A percentile compares a stretch with the other conserved stretches of the same genome.
phyloP scores from a whole-genome alignment of 2,329 filamentous ascomycete genomes.

The Alternaria metachromatica region DNA sequence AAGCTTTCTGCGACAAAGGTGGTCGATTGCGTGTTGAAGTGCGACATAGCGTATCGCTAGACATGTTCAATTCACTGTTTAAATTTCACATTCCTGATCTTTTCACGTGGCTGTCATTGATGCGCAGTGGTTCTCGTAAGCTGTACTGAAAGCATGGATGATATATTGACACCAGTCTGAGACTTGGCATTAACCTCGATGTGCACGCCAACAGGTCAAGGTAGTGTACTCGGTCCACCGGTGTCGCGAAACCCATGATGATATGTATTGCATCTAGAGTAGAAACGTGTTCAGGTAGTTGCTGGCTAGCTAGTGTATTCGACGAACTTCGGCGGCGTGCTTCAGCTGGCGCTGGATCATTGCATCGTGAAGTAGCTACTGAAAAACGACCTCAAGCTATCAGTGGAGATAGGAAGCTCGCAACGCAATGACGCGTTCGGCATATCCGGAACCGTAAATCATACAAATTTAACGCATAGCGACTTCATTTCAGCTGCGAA shows the following conservation, averaged over 20 bases:
- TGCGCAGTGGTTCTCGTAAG: neutral
- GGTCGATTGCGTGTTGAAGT: constrained; percentile 31
- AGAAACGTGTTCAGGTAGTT: neutral
- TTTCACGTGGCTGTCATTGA: neutral
- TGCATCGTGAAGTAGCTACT: neutral
- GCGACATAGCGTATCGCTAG: constrained; percentile 27
- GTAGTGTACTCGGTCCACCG: neutral
- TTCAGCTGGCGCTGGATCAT: neutral
- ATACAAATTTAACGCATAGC: neutral
- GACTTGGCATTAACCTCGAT: neutral
- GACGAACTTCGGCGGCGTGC: neutral
- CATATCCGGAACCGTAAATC: neutral
- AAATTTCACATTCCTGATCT: constrained; percentile 24
- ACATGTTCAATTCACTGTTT: constrained; percentile 28
- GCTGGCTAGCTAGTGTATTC: neutral
- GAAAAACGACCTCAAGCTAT: neutral
- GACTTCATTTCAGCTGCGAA: neutral
- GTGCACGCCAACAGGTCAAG: neutral
- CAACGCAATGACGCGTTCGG: neutral
- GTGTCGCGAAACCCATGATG: neutral
- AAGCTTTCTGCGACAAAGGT: constrained; percentile 33
- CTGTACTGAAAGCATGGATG: neutral
- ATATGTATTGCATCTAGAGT: neutral
- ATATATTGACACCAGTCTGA: neutral
- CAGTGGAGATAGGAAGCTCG: neutral